phyloP scores from a whole-genome alignment of 2,329 filamentous ascomycete species.

The Exophiala sp. region DNA sequence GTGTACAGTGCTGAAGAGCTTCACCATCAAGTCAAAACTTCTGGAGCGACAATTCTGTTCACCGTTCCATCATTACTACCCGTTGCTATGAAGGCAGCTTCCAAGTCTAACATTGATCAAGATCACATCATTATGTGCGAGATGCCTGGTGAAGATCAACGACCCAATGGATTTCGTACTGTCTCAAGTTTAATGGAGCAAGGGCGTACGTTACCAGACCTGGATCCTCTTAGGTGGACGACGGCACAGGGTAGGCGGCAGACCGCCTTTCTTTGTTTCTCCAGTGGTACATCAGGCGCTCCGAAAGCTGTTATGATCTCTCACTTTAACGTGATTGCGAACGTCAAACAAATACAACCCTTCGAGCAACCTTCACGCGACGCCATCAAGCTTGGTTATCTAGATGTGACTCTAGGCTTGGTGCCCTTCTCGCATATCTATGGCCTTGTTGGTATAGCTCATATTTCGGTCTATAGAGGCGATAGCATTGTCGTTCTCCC shows the following conservation, averaged over 20 bases:
- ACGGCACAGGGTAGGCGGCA: conserved; percentile 51
- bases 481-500: conserved; percentile 69
- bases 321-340: conserved; percentile 73
- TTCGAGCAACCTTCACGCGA: conserved; percentile 48
- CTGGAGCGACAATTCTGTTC: conserved; percentile 66
- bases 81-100: conserved; percentile 61
- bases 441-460: conserved; percentile 66
- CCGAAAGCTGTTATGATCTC: conserved; percentile 81
- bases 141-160: not conserved
- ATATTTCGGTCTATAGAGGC: conserved; percentile 63
- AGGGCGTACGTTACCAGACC: conserved; percentile 28
- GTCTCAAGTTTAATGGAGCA: not conserved
- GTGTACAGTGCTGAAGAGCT: conserved; percentile 67
- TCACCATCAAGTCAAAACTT: conserved; percentile 67
- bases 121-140: conserved; percentile 53
- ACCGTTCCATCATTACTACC: conserved; percentile 65
- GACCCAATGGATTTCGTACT: not conserved
- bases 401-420: conserved; percentile 60
- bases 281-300: conserved; percentile 69
- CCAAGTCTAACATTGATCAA: conserved; percentile 60
- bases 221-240: conserved; percentile 40
- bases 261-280: conserved; percentile 74
- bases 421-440: conserved; percentile 81
- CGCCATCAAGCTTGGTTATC: conserved; percentile 29
- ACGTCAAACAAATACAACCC: conserved; percentile 60